These are phyloP conservation scores for Paxillus rubicundulus DNA, from an alignment of 768 basidiomycete species.

Conservation along the genomic window DNA sequence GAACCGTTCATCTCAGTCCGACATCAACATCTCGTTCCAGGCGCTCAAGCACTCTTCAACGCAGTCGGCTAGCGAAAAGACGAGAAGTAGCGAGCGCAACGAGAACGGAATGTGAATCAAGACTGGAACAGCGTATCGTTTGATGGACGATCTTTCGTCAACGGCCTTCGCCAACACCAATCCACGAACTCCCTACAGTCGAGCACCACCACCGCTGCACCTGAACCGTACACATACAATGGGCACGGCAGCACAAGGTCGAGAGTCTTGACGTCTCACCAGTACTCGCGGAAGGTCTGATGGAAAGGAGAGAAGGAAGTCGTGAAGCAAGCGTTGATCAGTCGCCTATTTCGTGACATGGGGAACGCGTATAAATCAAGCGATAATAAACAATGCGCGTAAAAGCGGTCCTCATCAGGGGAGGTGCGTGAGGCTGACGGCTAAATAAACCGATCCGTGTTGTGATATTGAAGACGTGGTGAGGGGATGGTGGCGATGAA, in stretches of 20 bases:
- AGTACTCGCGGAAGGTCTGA: conserved; percentile 18
- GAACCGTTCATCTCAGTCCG: conserved; percentile 10
- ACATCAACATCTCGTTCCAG: conserved; percentile 13
- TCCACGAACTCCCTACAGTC: conserved; percentile 25
- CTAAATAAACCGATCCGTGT: conserved; percentile 23
- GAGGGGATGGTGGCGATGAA: conserved; percentile 36
- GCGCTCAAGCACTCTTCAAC: conserved; percentile 25
- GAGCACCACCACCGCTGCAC: conserved; percentile 20
- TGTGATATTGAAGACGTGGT: conserved; percentile 17
- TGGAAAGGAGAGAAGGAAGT: conserved; percentile 10
- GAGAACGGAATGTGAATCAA: conserved; percentile 5
- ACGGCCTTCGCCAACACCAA: conserved; percentile 27
- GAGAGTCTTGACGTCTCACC: conserved; percentile 29
- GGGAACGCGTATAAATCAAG: conserved; percentile 36
- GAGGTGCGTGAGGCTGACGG: conserved; percentile 18
- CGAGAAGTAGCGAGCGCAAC: conserved; percentile 24
- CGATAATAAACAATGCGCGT: conserved; percentile 44
- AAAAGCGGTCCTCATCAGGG: conserved; percentile 22
- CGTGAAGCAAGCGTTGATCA: conserved; percentile 46
- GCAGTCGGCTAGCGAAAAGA: conserved; percentile 40
- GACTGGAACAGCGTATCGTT: conserved; percentile 1
- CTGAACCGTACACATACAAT: conserved; percentile 35
- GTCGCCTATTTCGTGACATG: conserved; percentile 34
- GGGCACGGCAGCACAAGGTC: conserved; percentile 18
- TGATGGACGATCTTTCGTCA: conserved; percentile 23